These are phyloP conservation scores for Podospora appendiculata DNA, from an alignment of 495 filamentous ascomycete genomes.

Conservation along the genomic window DNA sequence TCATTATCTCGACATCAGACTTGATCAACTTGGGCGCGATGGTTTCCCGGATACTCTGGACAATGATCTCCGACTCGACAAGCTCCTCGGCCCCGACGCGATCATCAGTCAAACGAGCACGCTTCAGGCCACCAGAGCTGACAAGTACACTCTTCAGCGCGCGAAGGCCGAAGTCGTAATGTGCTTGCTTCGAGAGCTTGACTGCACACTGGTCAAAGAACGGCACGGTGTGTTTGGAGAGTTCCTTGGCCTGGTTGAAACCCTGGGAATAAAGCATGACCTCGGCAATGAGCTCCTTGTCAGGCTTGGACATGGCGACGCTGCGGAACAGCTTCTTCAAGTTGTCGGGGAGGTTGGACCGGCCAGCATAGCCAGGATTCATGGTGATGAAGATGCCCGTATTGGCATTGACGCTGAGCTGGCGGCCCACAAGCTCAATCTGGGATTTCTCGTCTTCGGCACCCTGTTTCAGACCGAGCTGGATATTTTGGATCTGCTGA, in stretches of 20 bases:
- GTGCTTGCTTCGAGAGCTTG: constrained; percentile 85
- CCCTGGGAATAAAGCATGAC: constrained; percentile 99
- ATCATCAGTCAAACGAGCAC: constrained; percentile 60
- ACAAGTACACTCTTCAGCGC: constrained; percentile 97
- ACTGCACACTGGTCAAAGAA: constrained; percentile 90
- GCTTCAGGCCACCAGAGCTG: constrained; percentile 92
- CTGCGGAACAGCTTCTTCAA: constrained; percentile 98
- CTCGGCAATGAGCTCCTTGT: constrained; percentile 98
- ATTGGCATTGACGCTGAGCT: constrained; percentile 77
- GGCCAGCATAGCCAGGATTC: constrained; percentile 98
- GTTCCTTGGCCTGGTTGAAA: constrained; percentile 86
- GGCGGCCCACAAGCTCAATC: constrained; percentile 88
- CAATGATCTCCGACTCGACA: constrained; percentile 95
- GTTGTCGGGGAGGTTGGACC: constrained; percentile 96
- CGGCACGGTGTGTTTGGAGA: constrained; percentile 91
- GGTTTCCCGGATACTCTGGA: constrained; percentile 96
- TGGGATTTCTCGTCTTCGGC: constrained; percentile 70
- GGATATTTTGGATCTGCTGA: constrained; percentile 98
- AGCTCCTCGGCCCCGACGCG: constrained; percentile 60
- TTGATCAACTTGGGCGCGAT: constrained; percentile 95
- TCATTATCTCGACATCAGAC: constrained; percentile 82
- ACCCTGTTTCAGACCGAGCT: constrained; percentile 80
- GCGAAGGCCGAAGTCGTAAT: constrained; percentile 97
- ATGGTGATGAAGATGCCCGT: constrained; percentile 99
- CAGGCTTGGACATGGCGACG: constrained; percentile 98